phyloP scores from a whole-genome alignment of 495 filamentous ascomycete genomes.

The Oidiodendron maius region DNA sequence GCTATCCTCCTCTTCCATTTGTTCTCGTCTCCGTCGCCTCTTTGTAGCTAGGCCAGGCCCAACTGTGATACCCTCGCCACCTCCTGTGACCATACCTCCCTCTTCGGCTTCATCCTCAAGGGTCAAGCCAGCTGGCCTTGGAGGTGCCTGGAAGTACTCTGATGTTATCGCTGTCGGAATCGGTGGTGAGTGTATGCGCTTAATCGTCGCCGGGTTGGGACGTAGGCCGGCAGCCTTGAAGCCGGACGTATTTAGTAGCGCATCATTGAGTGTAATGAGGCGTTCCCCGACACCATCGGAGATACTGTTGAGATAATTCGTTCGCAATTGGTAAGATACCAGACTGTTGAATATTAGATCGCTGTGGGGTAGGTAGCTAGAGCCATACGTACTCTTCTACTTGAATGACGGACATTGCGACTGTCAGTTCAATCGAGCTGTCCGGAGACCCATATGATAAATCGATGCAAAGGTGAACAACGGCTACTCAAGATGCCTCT shows the following conservation, averaged over 20 bases:
- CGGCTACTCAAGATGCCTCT: neutral
- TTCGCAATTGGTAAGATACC: slow-evolving; percentile 88
- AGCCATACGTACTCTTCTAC: slow-evolving; percentile 78
- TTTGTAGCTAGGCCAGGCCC: slow-evolving; percentile 57
- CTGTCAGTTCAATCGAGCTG: slow-evolving; percentile 1
- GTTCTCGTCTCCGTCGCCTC: slow-evolving; percentile 56
- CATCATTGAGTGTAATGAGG: slow-evolving; percentile 85
- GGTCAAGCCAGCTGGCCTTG: slow-evolving; percentile 37
- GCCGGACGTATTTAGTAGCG: slow-evolving; percentile 85
- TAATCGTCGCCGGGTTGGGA: slow-evolving; percentile 66
- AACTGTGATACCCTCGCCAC: slow-evolving; percentile 62
- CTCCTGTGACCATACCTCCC: slow-evolving; percentile 72
- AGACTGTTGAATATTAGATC: slow-evolving; percentile 48
- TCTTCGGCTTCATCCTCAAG: slow-evolving; percentile 74
- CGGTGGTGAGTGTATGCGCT: slow-evolving; percentile 90
- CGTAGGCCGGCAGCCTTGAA: slow-evolving; percentile 96
- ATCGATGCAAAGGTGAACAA: neutral
- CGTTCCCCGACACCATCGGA: slow-evolving; percentile 96
- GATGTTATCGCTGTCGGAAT: slow-evolving; percentile 86
- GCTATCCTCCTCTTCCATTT: slow-evolving; percentile 93
- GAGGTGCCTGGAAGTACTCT: slow-evolving; percentile 83
- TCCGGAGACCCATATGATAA: neutral
- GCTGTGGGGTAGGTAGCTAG: neutral
- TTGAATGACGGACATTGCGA: slow-evolving; percentile 82
- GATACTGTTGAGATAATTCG: slow-evolving; percentile 81